Percentiles rank a stretch among this genome's conserved stretches.
These are phyloP conservation scores for Vitis amurensis DNA, from an alignment of 164 flowering plant genomes.

Conservation along the genomic window DNA sequence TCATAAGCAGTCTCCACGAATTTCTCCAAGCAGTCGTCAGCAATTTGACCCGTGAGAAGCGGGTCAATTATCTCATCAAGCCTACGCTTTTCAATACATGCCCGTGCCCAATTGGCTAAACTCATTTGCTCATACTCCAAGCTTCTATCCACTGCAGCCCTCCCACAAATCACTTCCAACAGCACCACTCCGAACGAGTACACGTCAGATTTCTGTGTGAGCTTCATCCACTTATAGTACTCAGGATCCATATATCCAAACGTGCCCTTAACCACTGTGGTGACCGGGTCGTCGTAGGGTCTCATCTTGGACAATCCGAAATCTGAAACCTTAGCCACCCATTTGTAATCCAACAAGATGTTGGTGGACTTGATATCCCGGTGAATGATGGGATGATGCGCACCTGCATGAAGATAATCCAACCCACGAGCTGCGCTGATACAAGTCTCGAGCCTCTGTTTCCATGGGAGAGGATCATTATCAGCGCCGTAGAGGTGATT, in stretches of 20 bases:
- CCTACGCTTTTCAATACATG: too few relatives aligned
- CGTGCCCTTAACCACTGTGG: constrained; percentile 28
- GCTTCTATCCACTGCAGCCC: constrained; percentile 6
- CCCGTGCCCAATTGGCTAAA: constrained; percentile 35
- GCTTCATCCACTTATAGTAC: constrained; percentile 10
- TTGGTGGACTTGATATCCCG: constrained; percentile 37
- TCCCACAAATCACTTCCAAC: constrained; percentile 30
- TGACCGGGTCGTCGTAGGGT: constrained; percentile 19
- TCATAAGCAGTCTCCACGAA: too few relatives aligned
- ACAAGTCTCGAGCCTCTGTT: constrained; percentile 30
- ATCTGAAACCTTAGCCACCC: constrained; percentile 40
- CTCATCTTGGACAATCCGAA: constrained; percentile 33
- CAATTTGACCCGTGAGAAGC: too few relatives aligned
- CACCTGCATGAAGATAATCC: constrained; percentile 30
- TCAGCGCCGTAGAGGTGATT: constrained; percentile 27
- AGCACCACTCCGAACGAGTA: constrained; percentile 41
- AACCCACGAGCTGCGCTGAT: constrained; percentile 38
- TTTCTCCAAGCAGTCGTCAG: too few relatives aligned
- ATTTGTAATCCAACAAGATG: constrained; percentile 33
- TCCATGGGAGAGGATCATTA: constrained; percentile 32
- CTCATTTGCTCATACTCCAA: constrained; percentile 13
- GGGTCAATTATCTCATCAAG: too few relatives aligned
- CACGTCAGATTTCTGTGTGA: constrained; percentile 33
- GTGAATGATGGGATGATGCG: constrained; percentile 33
- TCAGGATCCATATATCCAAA: constrained; percentile 33